Evolutionary conservation across 768 basidiomycete genomes (phyloP), one percentile per base, ranked within the genome.

Genomic region (Bullera alba): DNA sequence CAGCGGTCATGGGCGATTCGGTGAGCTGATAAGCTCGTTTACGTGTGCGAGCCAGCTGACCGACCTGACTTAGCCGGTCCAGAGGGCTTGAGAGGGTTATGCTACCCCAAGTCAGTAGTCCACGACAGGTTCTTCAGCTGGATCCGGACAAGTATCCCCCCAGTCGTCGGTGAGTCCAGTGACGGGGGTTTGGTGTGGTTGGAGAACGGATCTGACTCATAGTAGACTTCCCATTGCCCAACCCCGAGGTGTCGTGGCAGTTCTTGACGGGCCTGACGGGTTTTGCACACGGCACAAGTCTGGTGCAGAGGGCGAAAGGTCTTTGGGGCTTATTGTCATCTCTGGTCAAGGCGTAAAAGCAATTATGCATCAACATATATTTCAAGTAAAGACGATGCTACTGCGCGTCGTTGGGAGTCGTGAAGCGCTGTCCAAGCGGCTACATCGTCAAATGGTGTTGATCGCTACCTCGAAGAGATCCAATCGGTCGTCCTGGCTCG

Each of bases 1-100:
- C 26, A 89, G 86, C 45, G 93, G 93, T 34, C 92, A 93, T 67
- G 93, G 91, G 5, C 81, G 95, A 54, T 95, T 99, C 61, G 87
- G 88, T 84, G 60, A 53, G 79, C 50, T n/a, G 5, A 34, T 4
- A 67, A 39, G 4, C 52, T 41, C 37, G 39, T 16, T 7, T 48
- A 42, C 37, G 52, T 50, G 48, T 46, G 55, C 21, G 64, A 30
- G 59, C 21, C 10, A 16, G 19, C 48, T 27, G 17, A 35, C 37
- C 1, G 4, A 15, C 30, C 17, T 26, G n/a, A n/a, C 16, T 15
- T 55, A 88, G 89, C 85, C 58, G 95, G 95, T 22, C 84, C 87
- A 1, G 95, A 99, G 75, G 95, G 95, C 32, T 78, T 99, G 35
- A 82, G 90, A 23, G 77, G 85, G 1, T 75, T 99, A 34, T 91